phyloP scores from a whole-genome alignment of 768 basidiomycete genomes.

The Paxillus involutus region DNA sequence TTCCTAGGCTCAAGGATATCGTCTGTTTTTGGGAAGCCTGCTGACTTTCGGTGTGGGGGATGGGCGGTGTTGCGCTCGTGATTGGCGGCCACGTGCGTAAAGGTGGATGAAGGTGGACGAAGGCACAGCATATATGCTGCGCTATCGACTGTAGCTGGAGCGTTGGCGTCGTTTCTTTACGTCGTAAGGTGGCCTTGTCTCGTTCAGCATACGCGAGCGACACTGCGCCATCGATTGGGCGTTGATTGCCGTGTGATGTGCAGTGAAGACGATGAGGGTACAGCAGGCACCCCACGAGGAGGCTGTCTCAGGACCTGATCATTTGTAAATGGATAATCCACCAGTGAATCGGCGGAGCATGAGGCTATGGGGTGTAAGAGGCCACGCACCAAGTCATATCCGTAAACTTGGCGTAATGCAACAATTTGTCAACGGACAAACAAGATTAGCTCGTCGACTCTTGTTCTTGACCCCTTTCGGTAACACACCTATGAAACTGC shows the following conservation, averaged over 20 bases:
- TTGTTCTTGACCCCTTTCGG: too few species aligned
- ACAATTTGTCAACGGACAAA: constrained; percentile 83
- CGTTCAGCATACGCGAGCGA: too few species aligned
- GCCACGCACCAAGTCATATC: constrained; percentile 87
- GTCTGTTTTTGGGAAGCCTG: too few species aligned
- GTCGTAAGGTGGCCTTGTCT: too few species aligned
- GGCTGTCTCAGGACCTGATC: constrained; percentile 91
- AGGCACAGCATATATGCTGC: constrained; percentile 49
- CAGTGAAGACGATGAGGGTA: constrained; percentile 88
- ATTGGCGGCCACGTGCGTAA: constrained; percentile 16
- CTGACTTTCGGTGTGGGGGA: not conserved
- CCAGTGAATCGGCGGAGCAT: not conserved
- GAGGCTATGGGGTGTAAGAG: not conserved
- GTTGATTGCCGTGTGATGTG: constrained; percentile 84
- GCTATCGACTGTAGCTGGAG: constrained; percentile 91
- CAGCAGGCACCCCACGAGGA: constrained; percentile 97
- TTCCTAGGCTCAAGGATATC: too few species aligned
- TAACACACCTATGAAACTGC: too few species aligned
- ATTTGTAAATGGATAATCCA: not conserved
- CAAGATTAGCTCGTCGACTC: constrained; percentile 82
- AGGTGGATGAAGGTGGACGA: too few species aligned
- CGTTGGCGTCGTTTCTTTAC: constrained; percentile 28
- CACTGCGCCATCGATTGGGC: too few species aligned
- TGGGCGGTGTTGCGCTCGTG: constrained; percentile 35
- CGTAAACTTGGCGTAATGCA: constrained; percentile 98